Evolutionary conservation across 352 stramenopile species (phyloP).

Genomic region (Phytopythium montanum): DNA sequence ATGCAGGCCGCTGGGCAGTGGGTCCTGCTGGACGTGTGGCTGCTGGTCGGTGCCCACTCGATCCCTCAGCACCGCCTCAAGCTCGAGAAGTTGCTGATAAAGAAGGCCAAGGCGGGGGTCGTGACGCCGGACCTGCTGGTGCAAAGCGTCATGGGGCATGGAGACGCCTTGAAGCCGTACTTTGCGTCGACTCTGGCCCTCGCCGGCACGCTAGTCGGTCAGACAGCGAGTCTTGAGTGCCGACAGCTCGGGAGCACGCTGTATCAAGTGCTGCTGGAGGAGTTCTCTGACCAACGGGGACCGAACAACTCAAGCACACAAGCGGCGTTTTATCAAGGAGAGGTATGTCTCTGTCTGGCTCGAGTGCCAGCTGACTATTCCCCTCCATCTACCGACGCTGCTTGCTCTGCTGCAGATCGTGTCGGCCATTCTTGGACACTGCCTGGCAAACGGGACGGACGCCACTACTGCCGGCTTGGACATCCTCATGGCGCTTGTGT

Average conservation of each 20-base stretch:
- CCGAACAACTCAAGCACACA: conserved; percentile 16
- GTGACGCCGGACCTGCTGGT: conserved; percentile 28
- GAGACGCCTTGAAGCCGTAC: conserved; percentile 35
- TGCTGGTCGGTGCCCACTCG: conserved; percentile 36
- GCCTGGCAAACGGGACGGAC: conserved; percentile 19
- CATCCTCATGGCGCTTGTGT: conserved; percentile 29
- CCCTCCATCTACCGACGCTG: background rate
- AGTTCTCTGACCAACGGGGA: conserved; percentile 23
- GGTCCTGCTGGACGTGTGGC: conserved; percentile 47
- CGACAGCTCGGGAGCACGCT: conserved; percentile 29
- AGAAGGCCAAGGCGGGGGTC: conserved; percentile 22
- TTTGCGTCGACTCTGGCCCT: conserved; percentile 43
- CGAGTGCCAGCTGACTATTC: background rate
- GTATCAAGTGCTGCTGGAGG: conserved; percentile 46
- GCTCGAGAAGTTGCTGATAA: conserved; percentile 39
- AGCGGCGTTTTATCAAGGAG: conserved; percentile 40
- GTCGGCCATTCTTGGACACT: conserved; percentile 27
- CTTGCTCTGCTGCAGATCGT: conserved; percentile 26
- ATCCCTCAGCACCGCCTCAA: conserved; percentile 36
- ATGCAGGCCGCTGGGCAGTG: conserved; percentile 20
- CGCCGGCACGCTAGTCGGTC: conserved; percentile 22
- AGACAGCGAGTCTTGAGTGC: conserved; percentile 14
- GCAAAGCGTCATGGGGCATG: conserved; percentile 26
- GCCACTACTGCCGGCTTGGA: conserved; percentile 33
- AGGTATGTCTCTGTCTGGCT: conserved; percentile 23